phyloP scores from a whole-genome alignment of 2,329 filamentous ascomycete species.

The Meredithiella fracta region DNA sequence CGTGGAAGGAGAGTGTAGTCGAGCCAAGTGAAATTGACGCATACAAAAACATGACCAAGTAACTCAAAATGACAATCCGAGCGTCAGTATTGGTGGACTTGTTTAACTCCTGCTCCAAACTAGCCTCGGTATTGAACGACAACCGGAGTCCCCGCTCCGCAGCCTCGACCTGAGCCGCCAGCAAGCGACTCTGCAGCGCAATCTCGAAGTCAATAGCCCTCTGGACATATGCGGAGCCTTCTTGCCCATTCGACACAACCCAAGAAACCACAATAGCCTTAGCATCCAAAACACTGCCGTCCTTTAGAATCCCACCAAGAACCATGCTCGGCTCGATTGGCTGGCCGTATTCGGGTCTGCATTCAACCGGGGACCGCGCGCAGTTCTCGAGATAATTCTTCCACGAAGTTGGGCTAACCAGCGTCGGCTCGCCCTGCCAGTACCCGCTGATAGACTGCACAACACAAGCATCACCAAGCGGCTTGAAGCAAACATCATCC shows the following conservation, averaged over 20 bases:
- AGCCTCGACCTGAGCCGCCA: conserved; percentile 70
- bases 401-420: conserved; percentile 54
- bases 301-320: conserved; percentile 56
- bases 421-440: conserved; percentile 51
- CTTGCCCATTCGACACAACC: conserved; percentile 77
- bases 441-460: conserved; percentile 87
- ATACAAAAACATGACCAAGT: conserved; percentile 97
- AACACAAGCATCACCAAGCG: conserved; percentile 74
- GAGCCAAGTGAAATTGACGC: conserved; percentile 85
- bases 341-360: conserved; percentile 76
- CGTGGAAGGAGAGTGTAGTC: conserved; percentile 59
- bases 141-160: conserved; percentile 60
- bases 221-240: conserved; percentile 52
- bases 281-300: conserved; percentile 49
- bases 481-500: conserved; percentile 85
- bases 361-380: conserved; percentile 62
- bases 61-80: conserved; percentile 91
- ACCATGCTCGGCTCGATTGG: conserved; percentile 75
- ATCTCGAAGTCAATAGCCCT: conserved; percentile 82
- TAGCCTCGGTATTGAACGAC: conserved; percentile 91
- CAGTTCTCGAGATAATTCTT: conserved; percentile 54
- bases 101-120: conserved; percentile 86
- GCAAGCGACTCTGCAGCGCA: conserved; percentile 54
- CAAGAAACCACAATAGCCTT: conserved; percentile 77
- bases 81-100: conserved; percentile 97